Evolutionary conservation across 352 stramenopile species (phyloP).

Genomic region (Poterioochromonas sp.): DNA sequence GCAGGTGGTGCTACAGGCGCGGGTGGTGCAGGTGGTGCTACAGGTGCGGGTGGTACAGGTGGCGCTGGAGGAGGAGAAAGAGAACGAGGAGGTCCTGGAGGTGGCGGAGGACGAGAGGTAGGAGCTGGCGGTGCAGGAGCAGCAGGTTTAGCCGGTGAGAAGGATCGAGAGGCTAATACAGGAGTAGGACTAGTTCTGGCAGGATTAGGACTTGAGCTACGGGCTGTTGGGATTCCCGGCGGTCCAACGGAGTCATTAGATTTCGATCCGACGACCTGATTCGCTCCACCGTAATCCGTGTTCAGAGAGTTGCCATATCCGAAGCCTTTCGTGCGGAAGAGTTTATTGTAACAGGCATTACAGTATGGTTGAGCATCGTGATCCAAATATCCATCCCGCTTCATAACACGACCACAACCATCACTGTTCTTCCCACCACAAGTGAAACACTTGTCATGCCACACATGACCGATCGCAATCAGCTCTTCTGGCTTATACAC

Average conservation of each 20-base stretch:
- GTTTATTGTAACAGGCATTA: constrained; percentile 38
- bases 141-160: no score
- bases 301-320: constrained; percentile 15
- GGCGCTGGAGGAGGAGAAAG: not conserved
- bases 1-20: not conserved
- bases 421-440: constrained; percentile 24
- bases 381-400: constrained; percentile 37
- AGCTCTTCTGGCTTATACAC: constrained; percentile 40
- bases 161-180: no score
- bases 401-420: constrained; percentile 18
- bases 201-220: not conserved
- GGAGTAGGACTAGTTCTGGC: no score
- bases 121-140: not conserved
- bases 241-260: not conserved
- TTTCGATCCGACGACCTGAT: not conserved
- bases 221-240: not conserved
- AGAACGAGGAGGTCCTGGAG: not conserved
- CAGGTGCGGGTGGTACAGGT: not conserved
- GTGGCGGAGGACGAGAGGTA: not conserved
- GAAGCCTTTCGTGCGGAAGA: constrained; percentile 7
- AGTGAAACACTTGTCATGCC: constrained; percentile 39
- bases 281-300: not conserved
- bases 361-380: constrained; percentile 38
- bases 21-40: not conserved
- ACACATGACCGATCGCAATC: constrained; percentile 35